Conservation (phyloP, 2,329 filamentous ascomycete species). For the Pseudocercospora macadamiae region DNA sequence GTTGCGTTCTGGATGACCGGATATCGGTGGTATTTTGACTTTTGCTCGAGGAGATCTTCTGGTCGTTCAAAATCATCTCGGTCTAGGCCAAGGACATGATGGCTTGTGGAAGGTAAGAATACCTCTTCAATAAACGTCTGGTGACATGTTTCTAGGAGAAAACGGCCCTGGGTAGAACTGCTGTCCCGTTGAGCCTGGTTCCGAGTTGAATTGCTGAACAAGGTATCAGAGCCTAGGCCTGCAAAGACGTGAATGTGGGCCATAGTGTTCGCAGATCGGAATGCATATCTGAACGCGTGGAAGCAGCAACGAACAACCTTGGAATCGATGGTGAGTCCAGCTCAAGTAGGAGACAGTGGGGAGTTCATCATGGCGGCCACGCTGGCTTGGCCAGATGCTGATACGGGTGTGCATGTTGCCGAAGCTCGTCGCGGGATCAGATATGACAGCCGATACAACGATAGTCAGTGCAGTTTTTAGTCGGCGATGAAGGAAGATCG, state of each 20-base stretch:
- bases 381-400: not conserved
- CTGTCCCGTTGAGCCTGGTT: constrained; percentile 5
- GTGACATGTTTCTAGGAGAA: constrained; percentile 13
- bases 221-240: constrained; percentile 17
- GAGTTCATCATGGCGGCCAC: not conserved
- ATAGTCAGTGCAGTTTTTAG: not conserved
- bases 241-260: constrained; percentile 13
- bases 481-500: not conserved
- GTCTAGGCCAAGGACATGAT: not conserved
- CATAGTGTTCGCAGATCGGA: constrained; percentile 6
- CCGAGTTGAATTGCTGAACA: constrained; percentile 13
- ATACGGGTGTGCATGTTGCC: not conserved
- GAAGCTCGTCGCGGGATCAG: not conserved
- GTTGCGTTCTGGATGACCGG: constrained; percentile 13
- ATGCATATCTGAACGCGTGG: not conserved
- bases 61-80: constrained; percentile 7
- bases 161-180: constrained; percentile 10
- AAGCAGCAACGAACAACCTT: constrained; percentile 2
- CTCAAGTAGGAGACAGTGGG: not conserved
- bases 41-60: constrained; percentile 4
- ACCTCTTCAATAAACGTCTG: constrained; percentile 10
- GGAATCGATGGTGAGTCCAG: not conserved
- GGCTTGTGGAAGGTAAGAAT: not conserved
- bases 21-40: constrained; percentile 8
- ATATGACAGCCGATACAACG: not conserved